Evolutionary conservation across 345 rosid genomes (phyloP).

Genomic region (Chamaenerion angustifolium): DNA sequence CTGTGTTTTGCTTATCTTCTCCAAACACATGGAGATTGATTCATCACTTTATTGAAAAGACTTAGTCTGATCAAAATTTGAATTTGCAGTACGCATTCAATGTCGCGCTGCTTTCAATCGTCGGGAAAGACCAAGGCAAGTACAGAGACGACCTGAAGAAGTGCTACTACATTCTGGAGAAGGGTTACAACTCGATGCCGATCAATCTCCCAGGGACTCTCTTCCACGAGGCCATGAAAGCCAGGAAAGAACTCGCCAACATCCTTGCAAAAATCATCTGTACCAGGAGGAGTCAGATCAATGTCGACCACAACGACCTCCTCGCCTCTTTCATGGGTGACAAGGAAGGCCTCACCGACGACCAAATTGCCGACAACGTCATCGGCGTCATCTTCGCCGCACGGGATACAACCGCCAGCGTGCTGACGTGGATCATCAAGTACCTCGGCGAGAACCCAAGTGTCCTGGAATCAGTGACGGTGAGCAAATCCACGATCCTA

Average conservation of each 20-base stretch:
- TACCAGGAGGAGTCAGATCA: slow-evolving; percentile 19
- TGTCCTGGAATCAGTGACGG: slow-evolving; percentile 32
- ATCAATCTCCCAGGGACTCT: slow-evolving; percentile 84
- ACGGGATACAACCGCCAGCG: slow-evolving; percentile 54
- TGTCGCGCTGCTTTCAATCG: slow-evolving; percentile 29
- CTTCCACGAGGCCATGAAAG: slow-evolving; percentile 77
- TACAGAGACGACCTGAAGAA: slow-evolving; percentile 52
- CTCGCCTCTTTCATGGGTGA: slow-evolving; percentile 25
- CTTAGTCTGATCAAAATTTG: no score
- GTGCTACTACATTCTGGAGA: slow-evolving; percentile 81
- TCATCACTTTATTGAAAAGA: no score
- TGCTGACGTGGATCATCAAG: slow-evolving; percentile 46
- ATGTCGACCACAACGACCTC: slow-evolving; percentile 21
- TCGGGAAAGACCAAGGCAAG: slow-evolving; percentile 19
- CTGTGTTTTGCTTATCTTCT: no score
- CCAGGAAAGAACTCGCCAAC: slow-evolving; percentile 62
- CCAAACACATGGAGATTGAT: no score
- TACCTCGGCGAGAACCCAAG: slow-evolving; percentile 31
- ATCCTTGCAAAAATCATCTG: slow-evolving; percentile 29
- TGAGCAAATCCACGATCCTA: slow-evolving; percentile 6
- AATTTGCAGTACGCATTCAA: slow-evolving; percentile 25
- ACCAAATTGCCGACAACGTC: slow-evolving; percentile 40
- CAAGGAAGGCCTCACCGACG: slow-evolving; percentile 23
- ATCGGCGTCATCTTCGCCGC: slow-evolving; percentile 58
- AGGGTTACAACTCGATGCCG: slow-evolving; percentile 96